Base-by-base conservation (phyloP, 192 early-diverging fungal species). In the Chytriomyces sp. region DNA sequence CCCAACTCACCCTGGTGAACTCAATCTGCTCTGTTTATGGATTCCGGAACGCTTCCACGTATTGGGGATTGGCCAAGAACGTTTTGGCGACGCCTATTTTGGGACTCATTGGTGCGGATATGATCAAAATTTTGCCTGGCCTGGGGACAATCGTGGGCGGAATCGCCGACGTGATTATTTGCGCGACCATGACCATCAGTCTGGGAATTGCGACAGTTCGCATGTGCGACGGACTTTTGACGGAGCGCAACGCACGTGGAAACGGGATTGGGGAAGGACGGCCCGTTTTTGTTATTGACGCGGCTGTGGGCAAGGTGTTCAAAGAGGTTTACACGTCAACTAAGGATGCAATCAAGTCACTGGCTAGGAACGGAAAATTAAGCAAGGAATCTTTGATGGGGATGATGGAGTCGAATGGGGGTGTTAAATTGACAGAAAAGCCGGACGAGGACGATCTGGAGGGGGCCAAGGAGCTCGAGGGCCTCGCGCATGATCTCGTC, bases 111-210 rank as follows among this genome's bases (percentile, higher is more conserved):
- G 65, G 65, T 19, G 65, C 65, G 4, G 65, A 68, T 38, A 10
- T 68, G 52, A 7, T 68, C 28, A 68, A 68, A 34, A 30, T 68
- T 44, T 55, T 68, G 36, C 65, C 65, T 19, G 65, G 65, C n/a
- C 19, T 68, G 25, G 65, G 65, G 19, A 68, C 65, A 10, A 53
- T 68, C 5, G 65, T 55, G 3, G 65, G 65, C 1, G 65, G 65
- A 5, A 53, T 68, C 5, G 33, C 55, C 36, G 65, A 68, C 25
- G 65, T 68, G n/a, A 53, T 68, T 19, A 68, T 68, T 38, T 55
- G 65, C 19, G 65, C 52, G 22, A 68, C 65, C 8, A 30, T 68
- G 65, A 68, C 52, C 7, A 31, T 68, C 22, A 36, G 31, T 28
- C 28, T 68, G 44, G 65, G 65, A 12, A 52, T 68, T 56, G 65